Evolutionary conservation across 768 basidiomycete genomes (phyloP).

Genomic region (Termitomyces sp.): DNA sequence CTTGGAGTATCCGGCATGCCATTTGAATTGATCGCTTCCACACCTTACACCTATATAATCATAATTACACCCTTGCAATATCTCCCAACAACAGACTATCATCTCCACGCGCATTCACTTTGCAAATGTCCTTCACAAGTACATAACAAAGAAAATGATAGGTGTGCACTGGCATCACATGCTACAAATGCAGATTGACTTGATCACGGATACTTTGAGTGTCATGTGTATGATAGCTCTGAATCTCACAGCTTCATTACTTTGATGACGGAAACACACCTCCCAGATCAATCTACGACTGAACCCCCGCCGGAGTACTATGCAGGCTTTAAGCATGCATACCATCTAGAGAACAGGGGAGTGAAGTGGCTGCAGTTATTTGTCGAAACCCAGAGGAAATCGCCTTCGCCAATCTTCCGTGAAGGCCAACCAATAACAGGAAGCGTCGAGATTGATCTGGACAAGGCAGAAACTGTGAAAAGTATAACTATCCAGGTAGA

Average conservation of each 20-base stretch:
- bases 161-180: too few relatives aligned
- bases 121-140: too few relatives aligned
- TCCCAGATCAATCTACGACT: too few relatives aligned
- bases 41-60: constrained; percentile 6
- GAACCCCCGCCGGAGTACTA: too few relatives aligned
- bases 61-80: constrained; percentile 6
- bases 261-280: too few relatives aligned
- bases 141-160: too few relatives aligned
- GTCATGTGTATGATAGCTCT: too few relatives aligned
- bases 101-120: background rate
- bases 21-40: constrained; percentile 2
- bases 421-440: constrained; percentile 49
- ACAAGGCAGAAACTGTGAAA: constrained; percentile 47
- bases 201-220: too few relatives aligned
- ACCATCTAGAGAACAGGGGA: background rate
- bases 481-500: constrained; percentile 35
- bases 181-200: too few relatives aligned
- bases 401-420: constrained; percentile 38
- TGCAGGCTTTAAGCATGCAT: background rate
- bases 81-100: background rate
- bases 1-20: constrained; percentile 5
- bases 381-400: background rate
- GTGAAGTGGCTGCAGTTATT: background rate
- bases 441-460: constrained; percentile 45
- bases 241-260: too few relatives aligned